Base-by-base conservation (phyloP, 2,329 filamentous ascomycete species). In the Endocalyx cinctus region DNA sequence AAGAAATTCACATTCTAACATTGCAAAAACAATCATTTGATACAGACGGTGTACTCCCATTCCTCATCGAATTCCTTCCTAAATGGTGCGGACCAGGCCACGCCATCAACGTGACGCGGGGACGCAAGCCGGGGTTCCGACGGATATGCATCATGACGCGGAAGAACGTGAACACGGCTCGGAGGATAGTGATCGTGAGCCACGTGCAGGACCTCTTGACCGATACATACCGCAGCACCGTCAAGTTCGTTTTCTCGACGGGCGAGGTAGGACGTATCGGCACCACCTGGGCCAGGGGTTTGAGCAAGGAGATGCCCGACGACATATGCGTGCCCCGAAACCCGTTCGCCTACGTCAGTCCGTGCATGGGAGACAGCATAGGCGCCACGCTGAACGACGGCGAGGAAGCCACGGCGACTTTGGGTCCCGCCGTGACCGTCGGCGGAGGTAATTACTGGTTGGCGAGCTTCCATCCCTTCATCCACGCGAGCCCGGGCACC, bases 351-450 rank as follows among this genome's bases (percentile, higher is more conserved):
- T 69, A 66, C 42, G 41, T 46, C 23, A 55, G 42, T n/a, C 64
- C 60, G 4, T 61, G 62, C 33, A 69, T 69, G 64, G 64, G 65
- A 3, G 65, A 69, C 30, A 67, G 63, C 37, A 64, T 69, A 25
- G 65, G 65, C 7, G 50, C 62, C 11, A 43, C 37, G 5, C 54
- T 54, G 2, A 48, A 47, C 11, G 53, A 47, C 4, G 35, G 39
- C 5, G 50, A 56, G 2, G 60, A 64, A 22, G 55, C 50, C 22
- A 66, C 63, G 0, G 61, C 64, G 12, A 69, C 65, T 2, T 45
- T 69, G 6, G 65, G 65, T 0, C 64, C 65, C 1, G 63, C 60
- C 17, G 34, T 69, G 5, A 47, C 48, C 8, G 46, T 67, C 2
- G 58, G 54, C 4, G 62, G 58, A 5, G 57, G 49, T 1, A 58